Evolutionary conservation across 176 grass and related monocot genomes (phyloP).

Genomic region (Carex pumila): DNA sequence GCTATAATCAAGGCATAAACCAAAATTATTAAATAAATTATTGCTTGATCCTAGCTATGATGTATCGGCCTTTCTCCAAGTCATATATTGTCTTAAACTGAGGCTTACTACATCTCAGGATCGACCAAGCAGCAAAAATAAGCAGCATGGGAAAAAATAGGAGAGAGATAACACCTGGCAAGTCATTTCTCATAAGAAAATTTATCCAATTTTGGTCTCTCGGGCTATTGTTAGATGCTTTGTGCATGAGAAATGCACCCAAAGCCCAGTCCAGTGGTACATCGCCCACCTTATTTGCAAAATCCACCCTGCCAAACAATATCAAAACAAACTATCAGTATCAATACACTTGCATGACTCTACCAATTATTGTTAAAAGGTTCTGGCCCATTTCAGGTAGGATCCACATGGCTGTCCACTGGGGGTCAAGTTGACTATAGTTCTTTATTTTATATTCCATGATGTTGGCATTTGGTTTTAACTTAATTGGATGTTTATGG

Average conservation of each 20-base stretch:
- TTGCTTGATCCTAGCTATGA: constrained; percentile 49
- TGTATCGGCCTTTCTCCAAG: constrained; percentile 69
- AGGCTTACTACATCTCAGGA: constrained; percentile 50
- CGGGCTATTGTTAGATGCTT: constrained; percentile 27
- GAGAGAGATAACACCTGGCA: constrained; percentile 30
- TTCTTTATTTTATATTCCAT: not conserved
- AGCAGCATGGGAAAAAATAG: constrained; percentile 37
- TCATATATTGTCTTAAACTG: constrained; percentile 55
- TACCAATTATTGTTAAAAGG: not conserved
- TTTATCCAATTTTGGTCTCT: constrained; percentile 40
- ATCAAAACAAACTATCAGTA: not conserved
- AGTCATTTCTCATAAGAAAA: constrained; percentile 26
- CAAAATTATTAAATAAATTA: constrained; percentile 17
- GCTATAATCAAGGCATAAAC: not conserved
- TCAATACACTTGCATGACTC: not conserved
- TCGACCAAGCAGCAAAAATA: constrained; percentile 46
- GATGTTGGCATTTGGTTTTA: not conserved
- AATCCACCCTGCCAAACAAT: constrained; percentile 56
- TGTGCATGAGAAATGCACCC: constrained; percentile 68
- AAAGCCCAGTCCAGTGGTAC: constrained; percentile 82
- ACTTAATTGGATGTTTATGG: not conserved
- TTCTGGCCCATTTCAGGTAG: not conserved
- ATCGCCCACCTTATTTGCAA: constrained; percentile 53
- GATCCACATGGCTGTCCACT: not conserved
- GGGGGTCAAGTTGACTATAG: not conserved